Evolutionary conservation across 148 eudicot genomes (phyloP).

Genomic region (Rhododendron ovatum): DNA sequence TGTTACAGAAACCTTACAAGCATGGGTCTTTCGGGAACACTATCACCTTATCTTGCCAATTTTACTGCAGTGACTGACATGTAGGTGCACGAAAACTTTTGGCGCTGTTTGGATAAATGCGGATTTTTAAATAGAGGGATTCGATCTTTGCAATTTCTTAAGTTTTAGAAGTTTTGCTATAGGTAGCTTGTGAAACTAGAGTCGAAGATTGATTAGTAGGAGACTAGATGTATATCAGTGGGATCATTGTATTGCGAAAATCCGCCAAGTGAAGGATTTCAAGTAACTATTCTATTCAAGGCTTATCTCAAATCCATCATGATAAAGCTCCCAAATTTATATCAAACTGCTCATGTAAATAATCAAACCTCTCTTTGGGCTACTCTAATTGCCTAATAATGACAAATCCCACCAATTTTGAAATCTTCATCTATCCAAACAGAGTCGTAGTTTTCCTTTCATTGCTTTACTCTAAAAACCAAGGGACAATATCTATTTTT

Average conservation of each 20-base stretch:
- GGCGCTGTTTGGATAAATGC: background rate
- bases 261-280: background rate
- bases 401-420: background rate
- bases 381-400: background rate
- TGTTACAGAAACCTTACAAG: slow-evolving; percentile 61
- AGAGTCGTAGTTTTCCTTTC: background rate
- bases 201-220: background rate
- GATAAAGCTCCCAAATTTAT: background rate
- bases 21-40: slow-evolving; percentile 69
- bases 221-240: background rate
- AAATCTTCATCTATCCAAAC: background rate
- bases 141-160: background rate
- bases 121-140: background rate
- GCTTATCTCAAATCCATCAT: background rate
- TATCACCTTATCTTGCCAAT: slow-evolving; percentile 63
- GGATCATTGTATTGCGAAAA: background rate
- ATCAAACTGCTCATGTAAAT: background rate
- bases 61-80: slow-evolving; percentile 69
- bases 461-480: background rate
- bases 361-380: background rate
- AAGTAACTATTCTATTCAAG: background rate
- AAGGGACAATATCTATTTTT: slow-evolving; percentile 1
- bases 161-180: background rate
- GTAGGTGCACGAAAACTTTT: slow-evolving; percentile 35
- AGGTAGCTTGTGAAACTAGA: background rate